Evolutionary conservation across 2,329 filamentous ascomycete genomes (phyloP), one percentile per base, ranked within the genome.

Genomic region (Chrysosporium keratinophilum): DNA sequence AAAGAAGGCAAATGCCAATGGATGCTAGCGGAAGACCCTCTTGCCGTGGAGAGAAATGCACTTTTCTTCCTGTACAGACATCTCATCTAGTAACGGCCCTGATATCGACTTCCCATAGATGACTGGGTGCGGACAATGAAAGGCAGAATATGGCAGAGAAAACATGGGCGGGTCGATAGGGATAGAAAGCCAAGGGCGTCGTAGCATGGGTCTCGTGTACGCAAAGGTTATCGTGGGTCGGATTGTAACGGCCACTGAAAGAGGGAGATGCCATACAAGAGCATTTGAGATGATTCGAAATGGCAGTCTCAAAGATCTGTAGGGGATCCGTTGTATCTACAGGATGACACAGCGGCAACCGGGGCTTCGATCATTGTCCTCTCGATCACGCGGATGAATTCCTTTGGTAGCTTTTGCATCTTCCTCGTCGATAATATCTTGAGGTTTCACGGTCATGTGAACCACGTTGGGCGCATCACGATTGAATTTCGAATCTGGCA

Each of bases 391-490:
- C 40, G 71, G 62, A 59, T 72, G 70, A 49, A 73, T 70, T 31
- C 65, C 62, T 67, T 84, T 86, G 55, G 79, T 77, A 34, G 80
- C 79, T 65, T 84, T 85, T 54, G 85, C 82, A 61, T 88, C 85
- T 62, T 87, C 83, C 64, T 93, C 88, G 59, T 94, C 84, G 57
- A 91, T 75, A 39, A 85, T 79, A 65, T 95, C 88, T 65, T 89
- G 85, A 2, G 89, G 89, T 62, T 87, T 86, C 62, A 95, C 83
- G 5, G 87, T 91, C 88, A 95, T 95, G 69, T 95, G 89, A n/a
- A 95, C 83, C 28, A 95, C 87, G 61, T 95, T 95, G 6, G 87
- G 81, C 10, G 78, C 75, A 58, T 88, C 84, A 31, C 77, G 76
- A 64, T 81, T 86, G 65, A 94, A 88, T 57, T 82, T 85, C 64